phyloP scores from a whole-genome alignment of 345 rosid species.

The Sonneratia alba region DNA sequence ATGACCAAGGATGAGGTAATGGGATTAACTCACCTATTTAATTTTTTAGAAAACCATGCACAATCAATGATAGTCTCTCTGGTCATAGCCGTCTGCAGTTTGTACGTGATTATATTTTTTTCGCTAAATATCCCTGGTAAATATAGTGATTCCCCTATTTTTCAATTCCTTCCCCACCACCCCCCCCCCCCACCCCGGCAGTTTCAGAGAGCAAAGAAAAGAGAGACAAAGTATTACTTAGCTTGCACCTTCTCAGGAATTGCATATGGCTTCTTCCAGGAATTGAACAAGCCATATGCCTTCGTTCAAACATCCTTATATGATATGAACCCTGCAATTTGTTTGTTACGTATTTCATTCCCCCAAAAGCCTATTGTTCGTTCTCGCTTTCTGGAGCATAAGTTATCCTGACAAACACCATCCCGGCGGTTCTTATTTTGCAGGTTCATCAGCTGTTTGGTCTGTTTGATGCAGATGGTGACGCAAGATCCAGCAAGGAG shows the following conservation, averaged over 20 bases:
- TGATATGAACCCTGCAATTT: not conserved
- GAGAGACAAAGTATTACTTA: too few species aligned
- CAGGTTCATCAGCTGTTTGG: constrained; percentile 50
- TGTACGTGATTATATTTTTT: not conserved
- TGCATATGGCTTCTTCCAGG: too few species aligned
- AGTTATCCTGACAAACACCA: not conserved
- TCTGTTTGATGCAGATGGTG: constrained; percentile 45
- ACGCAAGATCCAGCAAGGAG: constrained; percentile 40
- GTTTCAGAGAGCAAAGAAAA: too few species aligned
- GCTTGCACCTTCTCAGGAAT: too few species aligned
- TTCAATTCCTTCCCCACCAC: too few species aligned
- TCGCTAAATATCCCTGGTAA: too few species aligned
- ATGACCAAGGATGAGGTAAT: constrained; percentile 51
- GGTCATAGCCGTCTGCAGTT: not conserved
- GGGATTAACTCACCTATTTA: not conserved
- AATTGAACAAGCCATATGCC: too few species aligned
- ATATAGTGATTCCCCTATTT: too few species aligned
- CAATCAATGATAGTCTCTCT: not conserved
- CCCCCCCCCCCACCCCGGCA: too few species aligned
- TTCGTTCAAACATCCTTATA: too few species aligned
- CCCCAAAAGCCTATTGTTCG: not conserved
- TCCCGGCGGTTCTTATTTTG: not conserved
- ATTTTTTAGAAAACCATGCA: not conserved
- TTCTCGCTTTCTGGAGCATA: not conserved
- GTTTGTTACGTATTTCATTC: not conserved